A percentile compares a stretch with the other conserved stretches of the same genome.
Evolutionary conservation across 768 basidiomycete species (phyloP).

Genomic region (Trametes gibbosa): DNA sequence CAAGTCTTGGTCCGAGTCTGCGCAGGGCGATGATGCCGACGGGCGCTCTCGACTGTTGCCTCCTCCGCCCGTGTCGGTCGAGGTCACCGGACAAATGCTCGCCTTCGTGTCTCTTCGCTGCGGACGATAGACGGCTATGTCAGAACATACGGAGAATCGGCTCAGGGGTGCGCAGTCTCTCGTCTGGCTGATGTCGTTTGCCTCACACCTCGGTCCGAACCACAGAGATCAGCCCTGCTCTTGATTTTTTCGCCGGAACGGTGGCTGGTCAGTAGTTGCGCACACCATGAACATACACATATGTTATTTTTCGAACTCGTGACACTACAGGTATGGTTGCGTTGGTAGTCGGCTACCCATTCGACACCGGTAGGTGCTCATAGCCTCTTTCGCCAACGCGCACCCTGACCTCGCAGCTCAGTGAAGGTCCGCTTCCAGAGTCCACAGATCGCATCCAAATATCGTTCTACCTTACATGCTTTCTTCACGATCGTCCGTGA

Average conservation of each 20-base stretch:
- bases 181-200: not conserved
- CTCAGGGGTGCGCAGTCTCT: not conserved
- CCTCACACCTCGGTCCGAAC: constrained; percentile 5
- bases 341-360: constrained; percentile 32
- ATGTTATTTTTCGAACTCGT: too few relatives aligned
- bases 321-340: constrained; percentile 26
- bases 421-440: constrained; percentile 84
- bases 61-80: not conserved
- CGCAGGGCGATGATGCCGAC: constrained; percentile 12
- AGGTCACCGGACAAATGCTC: not conserved
- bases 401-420: constrained; percentile 23
- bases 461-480: constrained; percentile 64
- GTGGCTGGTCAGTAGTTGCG: constrained; percentile 46
- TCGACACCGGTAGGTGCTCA: constrained; percentile 31
- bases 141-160: not conserved
- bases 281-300: too few relatives aligned
- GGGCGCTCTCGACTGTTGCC: constrained; percentile 10
- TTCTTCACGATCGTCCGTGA: constrained; percentile 66
- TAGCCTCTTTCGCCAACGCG: too few relatives aligned
- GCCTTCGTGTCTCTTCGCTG: not conserved
- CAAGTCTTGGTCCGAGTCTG: not conserved
- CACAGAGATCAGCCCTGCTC: constrained; percentile 49
- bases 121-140: not conserved
- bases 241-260: constrained; percentile 82
- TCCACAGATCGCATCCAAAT: constrained; percentile 52